These are phyloP conservation scores for Psidium friedrichsthalianum DNA, from an alignment of 345 rosid genomes.

Conservation along the genomic window DNA sequence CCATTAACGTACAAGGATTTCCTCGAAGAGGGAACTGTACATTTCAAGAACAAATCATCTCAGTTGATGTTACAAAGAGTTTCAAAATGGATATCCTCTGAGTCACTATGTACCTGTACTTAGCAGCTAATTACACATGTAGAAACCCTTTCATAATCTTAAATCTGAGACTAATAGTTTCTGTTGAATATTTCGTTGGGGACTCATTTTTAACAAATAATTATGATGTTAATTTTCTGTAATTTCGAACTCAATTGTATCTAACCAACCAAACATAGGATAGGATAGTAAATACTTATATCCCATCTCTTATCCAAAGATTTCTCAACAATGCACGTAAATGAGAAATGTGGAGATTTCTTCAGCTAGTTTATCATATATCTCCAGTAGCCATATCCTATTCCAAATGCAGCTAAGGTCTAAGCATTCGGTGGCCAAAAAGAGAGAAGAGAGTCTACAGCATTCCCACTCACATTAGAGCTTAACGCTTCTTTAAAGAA, in stretches of 20 bases:
- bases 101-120: neutral
- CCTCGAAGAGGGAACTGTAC: neutral
- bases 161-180: neutral
- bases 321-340: neutral
- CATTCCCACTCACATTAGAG: neutral
- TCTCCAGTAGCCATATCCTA: neutral
- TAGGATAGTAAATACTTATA: neutral
- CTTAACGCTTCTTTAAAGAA: neutral
- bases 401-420: neutral
- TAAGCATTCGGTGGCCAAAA: neutral
- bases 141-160: neutral
- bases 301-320: neutral
- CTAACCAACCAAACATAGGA: neutral
- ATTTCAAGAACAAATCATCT: neutral
- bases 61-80: neutral
- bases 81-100: neutral
- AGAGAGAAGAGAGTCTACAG: neutral
- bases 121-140: neutral
- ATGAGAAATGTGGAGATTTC: neutral
- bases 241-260: neutral
- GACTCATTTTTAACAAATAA: neutral
- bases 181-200: neutral
- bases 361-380: neutral
- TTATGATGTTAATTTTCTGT: neutral
- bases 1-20: neutral